Base-by-base conservation (phyloP, 139 green algal species). In the Ettlia oleoabundans region DNA sequence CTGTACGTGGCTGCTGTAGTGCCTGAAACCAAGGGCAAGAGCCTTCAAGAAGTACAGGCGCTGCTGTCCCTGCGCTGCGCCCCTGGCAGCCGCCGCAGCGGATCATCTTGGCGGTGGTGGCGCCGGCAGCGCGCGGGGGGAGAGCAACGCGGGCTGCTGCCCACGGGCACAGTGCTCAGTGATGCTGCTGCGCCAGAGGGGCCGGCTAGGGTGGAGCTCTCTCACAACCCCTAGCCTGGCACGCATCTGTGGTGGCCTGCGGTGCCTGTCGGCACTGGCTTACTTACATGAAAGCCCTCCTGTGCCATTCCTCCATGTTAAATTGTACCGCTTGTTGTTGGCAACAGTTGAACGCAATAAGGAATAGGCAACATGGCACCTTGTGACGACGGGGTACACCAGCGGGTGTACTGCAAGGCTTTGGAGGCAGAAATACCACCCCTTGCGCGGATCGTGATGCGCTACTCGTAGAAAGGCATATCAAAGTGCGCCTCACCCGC, bases 11-110 rank as follows among this genome's bases (percentile, higher is more conserved):
- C 71, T 10, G 26, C 68, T 2, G n/a, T 43, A 8, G 76, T 97
- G 43, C 94, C 94, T 0, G 94, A 97, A 68, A 97, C 94, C 3
- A 92, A 91, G 78, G 93, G 92, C 2, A 62, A 67, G 24, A 89
- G 85, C 24, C 76, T 97, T 37, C 62, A 81, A 43, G 90, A 95
- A 66, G 88, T 95, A 13, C 91, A 95, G 82, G 83, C 43, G 26
- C 32, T 89, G 30, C 61, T 93, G 71, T 69, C 74, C 21, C 67
- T n/a, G 51, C 26, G 65, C 47, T 0, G 47, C 41, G 42, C 47
- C 37, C 67, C 24, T 24, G 58, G 58, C 52, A 68, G 33, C 51
- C 37, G 52, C 38, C 43, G 70, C 43, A 42, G 43, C 15, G 7
- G 30, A 42, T n/a, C 35, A 21, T n/a, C 18, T 15, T 26, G 40